These are phyloP conservation scores for Serendipita sp. DNA, from an alignment of 768 basidiomycete species.

Conservation along the genomic window DNA sequence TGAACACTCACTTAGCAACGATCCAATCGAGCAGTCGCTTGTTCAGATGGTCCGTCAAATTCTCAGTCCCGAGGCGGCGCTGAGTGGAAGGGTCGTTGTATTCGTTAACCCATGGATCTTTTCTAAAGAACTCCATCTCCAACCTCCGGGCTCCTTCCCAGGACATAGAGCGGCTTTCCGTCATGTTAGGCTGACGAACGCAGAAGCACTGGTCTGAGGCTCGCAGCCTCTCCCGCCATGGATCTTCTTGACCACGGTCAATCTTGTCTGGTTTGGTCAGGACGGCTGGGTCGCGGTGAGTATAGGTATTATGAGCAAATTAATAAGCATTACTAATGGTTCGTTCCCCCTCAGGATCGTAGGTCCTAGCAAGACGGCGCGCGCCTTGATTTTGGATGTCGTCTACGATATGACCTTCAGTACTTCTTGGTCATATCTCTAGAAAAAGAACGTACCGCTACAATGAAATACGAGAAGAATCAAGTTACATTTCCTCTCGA, in stretches of 20 bases:
- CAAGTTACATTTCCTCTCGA: neutral
- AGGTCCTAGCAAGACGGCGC: neutral
- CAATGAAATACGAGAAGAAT: neutral
- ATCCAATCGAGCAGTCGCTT: neutral
- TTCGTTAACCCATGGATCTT: neutral
- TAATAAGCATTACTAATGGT: neutral
- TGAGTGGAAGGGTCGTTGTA: neutral
- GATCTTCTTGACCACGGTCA: neutral
- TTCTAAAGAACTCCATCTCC: neutral
- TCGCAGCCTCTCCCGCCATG: neutral
- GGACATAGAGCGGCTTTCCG: neutral
- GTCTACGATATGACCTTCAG: neutral
- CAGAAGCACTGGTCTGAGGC: neutral
- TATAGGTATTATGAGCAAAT: neutral
- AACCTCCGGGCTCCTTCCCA: neutral
- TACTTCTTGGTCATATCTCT: neutral
- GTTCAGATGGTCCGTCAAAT: neutral
- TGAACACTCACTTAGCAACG: neutral
- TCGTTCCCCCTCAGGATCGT: neutral
- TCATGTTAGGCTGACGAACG: neutral
- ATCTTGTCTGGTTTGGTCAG: neutral
- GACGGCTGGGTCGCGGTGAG: neutral
- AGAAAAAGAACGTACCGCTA: neutral
- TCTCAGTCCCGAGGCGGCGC: neutral
- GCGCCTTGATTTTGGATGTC: neutral